Conservation (phyloP, 306 rosid genomes). For the Comarum palustre region DNA sequence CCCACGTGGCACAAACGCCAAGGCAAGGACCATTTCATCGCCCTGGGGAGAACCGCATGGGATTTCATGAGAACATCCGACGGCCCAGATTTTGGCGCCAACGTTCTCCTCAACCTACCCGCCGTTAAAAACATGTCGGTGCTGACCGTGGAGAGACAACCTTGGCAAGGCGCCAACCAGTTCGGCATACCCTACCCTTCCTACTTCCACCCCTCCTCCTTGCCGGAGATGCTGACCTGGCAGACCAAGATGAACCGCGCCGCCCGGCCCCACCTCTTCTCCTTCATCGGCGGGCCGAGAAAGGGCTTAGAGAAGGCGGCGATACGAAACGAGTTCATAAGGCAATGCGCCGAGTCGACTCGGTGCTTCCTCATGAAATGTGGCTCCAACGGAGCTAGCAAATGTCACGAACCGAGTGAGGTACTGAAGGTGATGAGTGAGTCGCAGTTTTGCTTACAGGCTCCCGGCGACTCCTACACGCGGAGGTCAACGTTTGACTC, state of each 20-base stretch:
- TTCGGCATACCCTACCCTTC: conserved; percentile 80
- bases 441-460: conserved; percentile 3
- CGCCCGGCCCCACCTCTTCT: neutral
- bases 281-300: conserved; percentile 16
- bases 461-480: conserved; percentile 1
- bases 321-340: conserved; percentile 7
- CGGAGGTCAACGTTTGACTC: conserved; percentile 15
- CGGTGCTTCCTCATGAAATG: conserved; percentile 7
- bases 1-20: conserved; percentile 32
- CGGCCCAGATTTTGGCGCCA: conserved; percentile 67
- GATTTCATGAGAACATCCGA: conserved; percentile 58
- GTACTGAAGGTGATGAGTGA: conserved; percentile 8
- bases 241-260: conserved; percentile 22
- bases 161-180: conserved; percentile 65
- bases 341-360: conserved; percentile 12
- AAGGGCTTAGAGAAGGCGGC: conserved; percentile 17
- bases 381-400: neutral
- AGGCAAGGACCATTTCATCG: conserved; percentile 67
- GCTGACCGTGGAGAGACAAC: conserved; percentile 72
- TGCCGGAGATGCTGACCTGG: conserved; percentile 40
- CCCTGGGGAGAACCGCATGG: conserved; percentile 81
- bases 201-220: conserved; percentile 59
- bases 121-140: conserved; percentile 83
- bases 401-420: conserved; percentile 14
- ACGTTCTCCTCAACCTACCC: conserved; percentile 52